Evolutionary conservation across 805 yeast genomes (phyloP).

Genomic region (Yarrowia divulgata): DNA sequence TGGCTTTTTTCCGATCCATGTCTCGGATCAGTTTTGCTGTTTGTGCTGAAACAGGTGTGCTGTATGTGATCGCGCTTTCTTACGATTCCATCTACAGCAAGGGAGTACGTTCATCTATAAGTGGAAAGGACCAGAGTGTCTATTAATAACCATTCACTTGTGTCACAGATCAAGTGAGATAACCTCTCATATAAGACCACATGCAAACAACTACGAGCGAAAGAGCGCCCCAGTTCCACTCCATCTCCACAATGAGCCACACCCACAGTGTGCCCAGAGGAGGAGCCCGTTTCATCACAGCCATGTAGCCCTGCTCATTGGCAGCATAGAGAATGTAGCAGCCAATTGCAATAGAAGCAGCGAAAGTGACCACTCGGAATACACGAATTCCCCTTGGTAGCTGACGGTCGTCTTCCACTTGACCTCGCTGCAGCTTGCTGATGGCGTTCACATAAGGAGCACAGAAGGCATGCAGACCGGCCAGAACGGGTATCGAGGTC

Average conservation of each 20-base stretch:
- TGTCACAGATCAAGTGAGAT: conserved; percentile 7
- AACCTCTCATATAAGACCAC: conserved; percentile 44
- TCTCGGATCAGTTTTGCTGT: too few relatives aligned
- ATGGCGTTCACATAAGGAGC: conserved; percentile 34
- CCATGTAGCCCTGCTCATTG: conserved; percentile 51
- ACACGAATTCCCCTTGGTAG: conserved; percentile 43
- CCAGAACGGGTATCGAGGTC: conserved; percentile 49
- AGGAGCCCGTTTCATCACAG: conserved; percentile 53
- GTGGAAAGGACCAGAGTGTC: too few relatives aligned
- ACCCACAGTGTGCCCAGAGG: conserved; percentile 54
- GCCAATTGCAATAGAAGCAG: conserved; percentile 47
- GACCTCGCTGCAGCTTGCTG: conserved; percentile 11
- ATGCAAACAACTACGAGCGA: conserved; percentile 45
- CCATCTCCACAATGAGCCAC: conserved; percentile 53
- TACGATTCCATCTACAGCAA: too few relatives aligned
- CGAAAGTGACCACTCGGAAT: conserved; percentile 44
- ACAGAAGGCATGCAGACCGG: conserved; percentile 44
- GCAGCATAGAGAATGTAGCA: conserved; percentile 49
- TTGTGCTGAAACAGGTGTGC: not conserved
- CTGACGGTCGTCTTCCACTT: not conserved
- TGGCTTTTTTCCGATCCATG: not conserved
- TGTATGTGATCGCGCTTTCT: too few relatives aligned
- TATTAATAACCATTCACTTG: too few relatives aligned
- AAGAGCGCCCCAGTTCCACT: conserved; percentile 49
- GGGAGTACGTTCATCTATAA: too few relatives aligned